Base-by-base conservation (phyloP, 371 early-diverging fungal genomes). In the Mortierella sp. region DNA sequence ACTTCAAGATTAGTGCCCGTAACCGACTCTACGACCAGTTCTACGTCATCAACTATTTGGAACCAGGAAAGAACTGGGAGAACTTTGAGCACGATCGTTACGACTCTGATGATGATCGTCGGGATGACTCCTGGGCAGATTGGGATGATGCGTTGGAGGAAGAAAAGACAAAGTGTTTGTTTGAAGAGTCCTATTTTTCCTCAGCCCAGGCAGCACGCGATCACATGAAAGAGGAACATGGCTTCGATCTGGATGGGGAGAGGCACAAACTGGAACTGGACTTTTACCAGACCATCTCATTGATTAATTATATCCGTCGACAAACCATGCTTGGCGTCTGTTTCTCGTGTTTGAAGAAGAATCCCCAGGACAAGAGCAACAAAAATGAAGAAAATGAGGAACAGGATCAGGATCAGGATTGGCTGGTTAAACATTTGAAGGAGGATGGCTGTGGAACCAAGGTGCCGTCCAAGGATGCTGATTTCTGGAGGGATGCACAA, bases 41-140 rank as follows among this genome's bases (percentile, higher is more conserved):
- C 80, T 98, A 97, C 72, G 89, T 98, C n/a, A 90, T 96, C 75
- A 98, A 98, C 71, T 97, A 96, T 62, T 65, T 92, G 56, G 95
- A 97, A 71, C 94, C 95, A 3, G 95, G 95, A 43, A 93, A 93
- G 78, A 93, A 93, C 84, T 94, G 96, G 95, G 95, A 95, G 80
- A 87, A 82, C 32, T 90, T 92, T 63, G 93, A 95, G 70, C 87
- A 86, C 28, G 95, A 94, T 56, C 84, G 84, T 30, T 87, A 87
- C 62, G 94, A 95, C 9, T 89, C 90, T 56, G 95, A 92, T 26
- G 92, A 92, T 42, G 84, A 73, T 24, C 72, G 84, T 17, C 78
- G 80, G 8, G 89, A 89, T 52, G 88, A 87, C 27, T 83, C 87
- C 27, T 93, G 94, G 91, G 92, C 89, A 4, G 94, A 93, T 70